A percentile compares a stretch with the other conserved stretches of the same genome.
These are phyloP conservation scores for Aspergillus ustus DNA, from an alignment of 2,329 filamentous ascomycete species.

Conservation along the genomic window DNA sequence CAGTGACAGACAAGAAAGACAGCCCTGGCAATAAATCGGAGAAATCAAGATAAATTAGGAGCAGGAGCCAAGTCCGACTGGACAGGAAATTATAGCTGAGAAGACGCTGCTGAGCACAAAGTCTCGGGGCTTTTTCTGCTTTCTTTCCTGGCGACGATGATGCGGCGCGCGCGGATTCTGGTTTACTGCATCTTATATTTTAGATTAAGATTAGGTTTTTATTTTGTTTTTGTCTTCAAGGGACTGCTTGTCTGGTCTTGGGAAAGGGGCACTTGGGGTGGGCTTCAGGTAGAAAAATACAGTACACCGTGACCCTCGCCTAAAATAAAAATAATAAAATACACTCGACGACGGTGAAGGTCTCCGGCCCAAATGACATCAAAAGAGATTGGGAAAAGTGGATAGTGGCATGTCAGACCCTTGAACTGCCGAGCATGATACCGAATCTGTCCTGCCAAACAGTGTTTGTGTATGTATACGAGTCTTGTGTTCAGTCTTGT, in stretches of 20 bases:
- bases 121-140: slow-evolving; percentile 24
- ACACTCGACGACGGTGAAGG: neutral
- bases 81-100: neutral
- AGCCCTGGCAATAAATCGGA: slow-evolving; percentile 11
- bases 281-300: slow-evolving; percentile 13
- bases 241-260: slow-evolving; percentile 4
- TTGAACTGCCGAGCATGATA: neutral
- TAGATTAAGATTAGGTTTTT: slow-evolving; percentile 20
- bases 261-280: slow-evolving; percentile 5
- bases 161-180: neutral
- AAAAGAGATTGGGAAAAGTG: slow-evolving; percentile 13
- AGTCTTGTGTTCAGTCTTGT: neutral
- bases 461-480: neutral
- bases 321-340: slow-evolving; percentile 15
- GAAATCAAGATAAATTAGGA: slow-evolving; percentile 23
- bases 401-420: slow-evolving; percentile 4
- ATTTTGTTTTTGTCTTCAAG: slow-evolving; percentile 12
- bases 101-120: slow-evolving; percentile 1
- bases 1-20: slow-evolving; percentile 23
- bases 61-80: slow-evolving; percentile 19
- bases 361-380: slow-evolving; percentile 5
- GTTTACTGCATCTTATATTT: slow-evolving; percentile 15
- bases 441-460: neutral
- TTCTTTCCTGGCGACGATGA: neutral
- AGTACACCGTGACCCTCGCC: slow-evolving; percentile 7